A percentile compares a stretch with the other conserved stretches of the same genome.
phyloP scores from a whole-genome alignment of 1,139 yeast genomes.

The Kodamaea suecica region DNA sequence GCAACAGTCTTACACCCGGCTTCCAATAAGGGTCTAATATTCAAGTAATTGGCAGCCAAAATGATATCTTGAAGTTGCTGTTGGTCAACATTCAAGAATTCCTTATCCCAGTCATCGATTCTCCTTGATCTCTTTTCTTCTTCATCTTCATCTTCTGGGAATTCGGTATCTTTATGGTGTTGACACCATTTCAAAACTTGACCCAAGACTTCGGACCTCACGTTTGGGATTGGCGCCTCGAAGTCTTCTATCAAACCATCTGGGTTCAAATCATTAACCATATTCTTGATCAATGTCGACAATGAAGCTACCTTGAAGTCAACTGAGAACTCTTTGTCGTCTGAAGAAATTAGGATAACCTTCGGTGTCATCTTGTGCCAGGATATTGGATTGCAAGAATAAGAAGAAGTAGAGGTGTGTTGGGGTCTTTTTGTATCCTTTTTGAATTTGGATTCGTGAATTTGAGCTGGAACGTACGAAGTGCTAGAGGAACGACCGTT shows the following conservation, averaged over 20 bases:
- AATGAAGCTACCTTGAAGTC: constrained; percentile 87
- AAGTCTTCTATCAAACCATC: constrained; percentile 60
- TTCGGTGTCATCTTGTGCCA: too few species aligned
- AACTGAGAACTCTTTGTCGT: constrained; percentile 66
- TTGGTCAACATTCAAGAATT: constrained; percentile 92
- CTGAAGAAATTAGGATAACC: constrained; percentile 66
- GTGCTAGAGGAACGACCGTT: too few species aligned
- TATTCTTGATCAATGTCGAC: constrained; percentile 81
- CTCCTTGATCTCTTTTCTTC: constrained; percentile 74
- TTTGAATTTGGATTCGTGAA: too few species aligned
- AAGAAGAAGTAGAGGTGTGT: background rate
- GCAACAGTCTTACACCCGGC: constrained; percentile 98
- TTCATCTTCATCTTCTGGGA: constrained; percentile 70
- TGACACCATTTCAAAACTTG: constrained; percentile 97
- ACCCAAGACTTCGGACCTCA: constrained; percentile 77
- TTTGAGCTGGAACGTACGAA: too few species aligned
- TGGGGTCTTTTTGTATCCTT: too few species aligned
- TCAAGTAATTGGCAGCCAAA: constrained; percentile 90
- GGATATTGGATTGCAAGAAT: too few species aligned
- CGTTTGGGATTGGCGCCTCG: constrained; percentile 91
- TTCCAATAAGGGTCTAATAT: constrained; percentile 87
- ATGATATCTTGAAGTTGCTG: constrained; percentile 97
- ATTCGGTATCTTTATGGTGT: constrained; percentile 82
- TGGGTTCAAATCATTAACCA: constrained; percentile 77
- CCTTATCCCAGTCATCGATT: constrained; percentile 94